Percentiles rank a stretch among this genome's conserved stretches.
These are phyloP conservation scores for Ceratobasidium sp. DNA, from an alignment of 1,284 basidiomycete species.

Conservation along the genomic window DNA sequence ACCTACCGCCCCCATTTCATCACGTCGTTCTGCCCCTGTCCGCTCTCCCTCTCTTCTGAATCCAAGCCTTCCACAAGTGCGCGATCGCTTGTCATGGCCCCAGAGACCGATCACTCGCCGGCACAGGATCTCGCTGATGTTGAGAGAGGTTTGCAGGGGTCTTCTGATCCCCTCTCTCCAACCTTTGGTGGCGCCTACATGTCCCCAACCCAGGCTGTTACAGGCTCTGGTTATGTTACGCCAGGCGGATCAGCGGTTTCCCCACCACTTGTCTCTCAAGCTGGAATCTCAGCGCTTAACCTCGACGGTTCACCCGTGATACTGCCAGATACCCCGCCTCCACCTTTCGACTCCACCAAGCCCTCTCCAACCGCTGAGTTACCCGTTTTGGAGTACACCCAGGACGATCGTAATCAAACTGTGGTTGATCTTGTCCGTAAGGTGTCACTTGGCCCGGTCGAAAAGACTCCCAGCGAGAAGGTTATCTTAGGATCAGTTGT, in stretches of 20 bases:
- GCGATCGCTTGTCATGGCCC: conserved; percentile 25
- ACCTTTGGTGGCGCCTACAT: conserved; percentile 25
- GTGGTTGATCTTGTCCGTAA: conserved; percentile 1
- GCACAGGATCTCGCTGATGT: conserved; percentile 18
- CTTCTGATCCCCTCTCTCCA: conserved; percentile 41
- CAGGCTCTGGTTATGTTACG: neutral
- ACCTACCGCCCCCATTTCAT: neutral
- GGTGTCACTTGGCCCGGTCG: conserved; percentile 28
- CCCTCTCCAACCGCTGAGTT: conserved; percentile 28
- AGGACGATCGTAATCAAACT: neutral
- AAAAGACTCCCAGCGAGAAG: conserved; percentile 36
- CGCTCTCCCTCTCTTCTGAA: conserved; percentile 22
- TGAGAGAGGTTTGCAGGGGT: conserved; percentile 35
- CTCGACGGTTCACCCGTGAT: conserved; percentile 11
- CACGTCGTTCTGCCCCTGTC: conserved; percentile 8
- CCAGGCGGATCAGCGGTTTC: neutral
- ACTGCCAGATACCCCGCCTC: conserved; percentile 12
- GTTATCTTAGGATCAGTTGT: conserved; percentile 31
- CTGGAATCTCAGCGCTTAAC: conserved; percentile 36
- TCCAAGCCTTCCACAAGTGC: conserved; percentile 8
- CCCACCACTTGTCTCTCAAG: conserved; percentile 24
- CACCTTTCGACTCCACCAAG: conserved; percentile 31
- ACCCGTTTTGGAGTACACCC: conserved; percentile 12
- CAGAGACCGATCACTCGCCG: conserved; percentile 22
- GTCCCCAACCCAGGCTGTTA: conserved; percentile 11